Conservation (phyloP, 495 filamentous ascomycete genomes). For the Aspergillus heteromorphus region DNA sequence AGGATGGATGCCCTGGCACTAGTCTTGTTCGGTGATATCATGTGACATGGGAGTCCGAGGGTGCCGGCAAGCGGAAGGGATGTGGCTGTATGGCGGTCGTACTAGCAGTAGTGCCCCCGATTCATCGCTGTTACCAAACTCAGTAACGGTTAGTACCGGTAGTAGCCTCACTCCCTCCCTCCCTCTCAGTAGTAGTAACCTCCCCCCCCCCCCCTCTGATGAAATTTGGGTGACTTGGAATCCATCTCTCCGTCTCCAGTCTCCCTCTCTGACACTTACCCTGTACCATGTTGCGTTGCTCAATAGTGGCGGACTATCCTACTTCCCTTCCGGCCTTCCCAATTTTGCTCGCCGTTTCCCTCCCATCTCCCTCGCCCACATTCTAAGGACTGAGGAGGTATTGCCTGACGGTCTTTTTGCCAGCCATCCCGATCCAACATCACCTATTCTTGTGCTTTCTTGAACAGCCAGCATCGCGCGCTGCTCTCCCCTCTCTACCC, state of each 20-base stretch:
- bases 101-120: background rate
- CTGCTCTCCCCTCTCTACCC: background rate
- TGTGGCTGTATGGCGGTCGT: background rate
- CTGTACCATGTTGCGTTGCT: background rate
- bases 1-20: conserved; percentile 2
- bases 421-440: background rate
- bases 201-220: background rate
- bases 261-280: background rate
- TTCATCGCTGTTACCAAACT: background rate
- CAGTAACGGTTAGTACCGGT: background rate
- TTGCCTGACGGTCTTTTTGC: background rate
- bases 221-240: background rate
- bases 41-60: background rate
- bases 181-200: background rate
- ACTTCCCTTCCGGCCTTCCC: conserved; percentile 18
- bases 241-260: background rate
- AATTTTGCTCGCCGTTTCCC: conserved; percentile 7
- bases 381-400: background rate
- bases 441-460: background rate
- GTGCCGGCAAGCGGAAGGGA: background rate
- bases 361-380: background rate
- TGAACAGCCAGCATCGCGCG: background rate
- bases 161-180: background rate
- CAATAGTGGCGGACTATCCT: conserved; percentile 19
- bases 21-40: background rate